Evolutionary conservation across 1,284 basidiomycete genomes (phyloP).

Genomic region (Trichosporon sp.): DNA sequence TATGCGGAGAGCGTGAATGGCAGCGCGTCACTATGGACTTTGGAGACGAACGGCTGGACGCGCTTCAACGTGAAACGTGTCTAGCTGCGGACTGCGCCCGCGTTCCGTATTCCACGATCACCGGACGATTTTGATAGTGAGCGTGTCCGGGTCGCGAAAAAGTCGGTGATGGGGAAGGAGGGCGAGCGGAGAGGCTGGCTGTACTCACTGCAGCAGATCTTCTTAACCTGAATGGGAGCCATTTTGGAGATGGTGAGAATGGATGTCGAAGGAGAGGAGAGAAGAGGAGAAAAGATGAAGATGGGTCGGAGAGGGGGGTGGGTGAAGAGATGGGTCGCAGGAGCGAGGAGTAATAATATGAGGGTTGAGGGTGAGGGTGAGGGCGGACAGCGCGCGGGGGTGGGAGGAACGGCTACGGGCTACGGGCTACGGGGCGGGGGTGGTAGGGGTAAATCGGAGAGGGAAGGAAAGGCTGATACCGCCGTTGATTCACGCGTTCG

Average conservation of each 20-base stretch:
- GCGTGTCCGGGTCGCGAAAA: background rate
- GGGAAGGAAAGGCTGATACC: background rate
- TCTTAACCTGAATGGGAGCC: conserved; percentile 68
- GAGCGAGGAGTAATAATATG: conserved; percentile 15
- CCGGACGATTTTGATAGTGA: conserved; percentile 1
- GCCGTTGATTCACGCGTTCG: conserved; percentile 13
- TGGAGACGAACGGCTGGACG: background rate
- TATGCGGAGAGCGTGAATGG: background rate
- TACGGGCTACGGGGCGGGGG: background rate
- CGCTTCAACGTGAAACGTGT: background rate
- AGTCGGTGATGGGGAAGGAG: background rate
- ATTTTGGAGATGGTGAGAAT: conserved; percentile 37
- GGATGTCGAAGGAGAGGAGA: background rate
- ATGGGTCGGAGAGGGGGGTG: background rate
- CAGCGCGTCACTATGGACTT: background rate
- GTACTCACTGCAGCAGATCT: conserved; percentile 86
- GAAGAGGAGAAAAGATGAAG: conserved; percentile 21
- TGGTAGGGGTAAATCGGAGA: conserved; percentile 14
- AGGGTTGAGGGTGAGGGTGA: background rate
- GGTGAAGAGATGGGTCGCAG: background rate
- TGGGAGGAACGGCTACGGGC: no score
- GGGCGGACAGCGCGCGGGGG: background rate
- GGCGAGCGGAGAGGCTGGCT: background rate
- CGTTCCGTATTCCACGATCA: background rate
- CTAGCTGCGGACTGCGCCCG: background rate